Conservation (phyloP, 495 filamentous ascomycete genomes). For the Penicillium longicatenatum region DNA sequence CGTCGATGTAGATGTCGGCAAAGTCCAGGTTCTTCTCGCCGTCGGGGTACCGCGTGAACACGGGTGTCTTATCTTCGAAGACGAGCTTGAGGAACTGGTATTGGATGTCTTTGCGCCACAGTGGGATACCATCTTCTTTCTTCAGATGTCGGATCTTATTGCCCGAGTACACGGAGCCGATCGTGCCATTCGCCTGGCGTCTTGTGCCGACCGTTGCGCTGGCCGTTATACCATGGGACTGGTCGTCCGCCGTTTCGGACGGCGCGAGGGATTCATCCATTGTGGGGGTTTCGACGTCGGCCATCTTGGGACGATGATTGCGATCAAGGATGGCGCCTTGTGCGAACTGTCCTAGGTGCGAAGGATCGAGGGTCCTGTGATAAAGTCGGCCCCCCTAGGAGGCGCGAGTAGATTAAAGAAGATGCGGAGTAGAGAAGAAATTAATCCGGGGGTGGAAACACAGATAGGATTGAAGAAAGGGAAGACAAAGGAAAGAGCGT, state of each 20-base stretch:
- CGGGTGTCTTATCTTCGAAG: slow-evolving; percentile 81
- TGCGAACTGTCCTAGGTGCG: background rate
- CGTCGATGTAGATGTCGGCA: slow-evolving; percentile 95
- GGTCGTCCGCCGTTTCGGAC: slow-evolving; percentile 46
- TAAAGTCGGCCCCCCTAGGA: slow-evolving; percentile 24
- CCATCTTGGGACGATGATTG: slow-evolving; percentile 29
- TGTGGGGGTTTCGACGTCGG: slow-evolving; percentile 42
- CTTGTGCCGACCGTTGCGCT: slow-evolving; percentile 59
- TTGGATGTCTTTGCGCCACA: slow-evolving; percentile 98
- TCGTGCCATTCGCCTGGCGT: slow-evolving; percentile 66
- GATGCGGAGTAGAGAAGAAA: slow-evolving; percentile 4
- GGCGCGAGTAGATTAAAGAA: slow-evolving; percentile 20
- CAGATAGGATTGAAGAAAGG: slow-evolving; percentile 10
- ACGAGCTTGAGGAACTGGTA: slow-evolving; percentile 90
- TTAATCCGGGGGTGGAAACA: background rate
- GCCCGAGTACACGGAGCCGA: slow-evolving; percentile 75
- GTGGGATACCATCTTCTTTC: slow-evolving; percentile 93
- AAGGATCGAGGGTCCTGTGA: slow-evolving; percentile 15
- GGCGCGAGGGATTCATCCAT: slow-evolving; percentile 50
- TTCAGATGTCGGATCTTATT: slow-evolving; percentile 95
- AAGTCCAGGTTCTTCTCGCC: slow-evolving; percentile 76
- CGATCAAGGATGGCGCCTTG: slow-evolving; percentile 10
- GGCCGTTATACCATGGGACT: slow-evolving; percentile 52
- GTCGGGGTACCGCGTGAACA: slow-evolving; percentile 84
- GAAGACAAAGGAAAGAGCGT: slow-evolving; percentile 22